Percentiles rank a stretch among this genome's conserved stretches.
Evolutionary conservation across 1,284 basidiomycete species (phyloP).

Genomic region (Cerrena zonata): DNA sequence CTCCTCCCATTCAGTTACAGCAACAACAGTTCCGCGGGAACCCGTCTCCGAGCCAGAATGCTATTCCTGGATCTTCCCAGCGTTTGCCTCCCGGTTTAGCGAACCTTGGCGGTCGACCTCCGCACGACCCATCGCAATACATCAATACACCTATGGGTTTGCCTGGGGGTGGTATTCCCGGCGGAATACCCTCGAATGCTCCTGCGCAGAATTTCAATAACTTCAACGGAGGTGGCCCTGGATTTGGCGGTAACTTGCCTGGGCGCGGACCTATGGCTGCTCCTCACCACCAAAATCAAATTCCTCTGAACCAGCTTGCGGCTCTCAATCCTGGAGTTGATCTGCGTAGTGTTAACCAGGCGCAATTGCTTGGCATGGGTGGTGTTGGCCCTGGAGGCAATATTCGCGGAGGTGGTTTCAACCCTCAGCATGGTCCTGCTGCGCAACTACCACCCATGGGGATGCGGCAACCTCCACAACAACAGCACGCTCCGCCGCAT

Average conservation of each 20-base stretch:
- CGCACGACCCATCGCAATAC: constrained; percentile 69
- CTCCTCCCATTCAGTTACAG: constrained; percentile 48
- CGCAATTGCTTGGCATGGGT: constrained; percentile 44
- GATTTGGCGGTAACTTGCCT: constrained; percentile 44
- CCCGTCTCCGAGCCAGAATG: constrained; percentile 54
- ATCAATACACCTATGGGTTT: constrained; percentile 45
- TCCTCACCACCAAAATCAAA: constrained; percentile 51
- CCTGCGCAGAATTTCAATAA: constrained; percentile 47
- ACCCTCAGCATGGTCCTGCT: constrained; percentile 44
- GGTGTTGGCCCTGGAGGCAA: constrained; percentile 26
- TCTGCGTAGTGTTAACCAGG: constrained; percentile 43
- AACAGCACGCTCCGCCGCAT: constrained; percentile 46
- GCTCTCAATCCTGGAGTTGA: constrained; percentile 52
- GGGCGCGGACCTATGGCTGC: constrained; percentile 46
- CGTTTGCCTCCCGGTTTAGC: constrained; percentile 75
- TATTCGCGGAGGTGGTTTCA: constrained; percentile 27
- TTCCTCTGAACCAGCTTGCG: constrained; percentile 37
- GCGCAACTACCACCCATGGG: constrained; percentile 30
- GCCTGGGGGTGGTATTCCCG: constrained; percentile 40
- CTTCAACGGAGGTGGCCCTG: constrained; percentile 35
- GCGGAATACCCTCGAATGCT: constrained; percentile 41
- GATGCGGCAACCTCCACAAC: constrained; percentile 38
- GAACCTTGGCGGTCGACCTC: constrained; percentile 74
- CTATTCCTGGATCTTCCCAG: constrained; percentile 41
- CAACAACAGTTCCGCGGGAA: constrained; percentile 63